These are phyloP conservation scores for Picocystis salinarum DNA, from an alignment of 139 green algal species.

Conservation along the genomic window DNA sequence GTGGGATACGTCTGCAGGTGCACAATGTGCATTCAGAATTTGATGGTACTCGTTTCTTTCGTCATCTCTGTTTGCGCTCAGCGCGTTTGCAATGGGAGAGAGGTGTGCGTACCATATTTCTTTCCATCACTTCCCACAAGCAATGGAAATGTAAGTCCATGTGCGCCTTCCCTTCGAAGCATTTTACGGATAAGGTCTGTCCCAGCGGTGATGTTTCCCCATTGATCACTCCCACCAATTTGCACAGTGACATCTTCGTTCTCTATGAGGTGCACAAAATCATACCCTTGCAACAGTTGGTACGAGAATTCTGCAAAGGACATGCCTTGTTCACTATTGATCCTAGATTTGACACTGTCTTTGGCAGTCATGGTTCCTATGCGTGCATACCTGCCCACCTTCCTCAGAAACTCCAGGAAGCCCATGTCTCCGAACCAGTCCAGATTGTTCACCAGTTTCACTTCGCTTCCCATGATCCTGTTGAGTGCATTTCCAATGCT, in stretches of 20 bases:
- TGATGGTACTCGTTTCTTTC: too few relatives aligned
- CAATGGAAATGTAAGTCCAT: constrained; percentile 12
- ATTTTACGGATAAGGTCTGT: constrained; percentile 68
- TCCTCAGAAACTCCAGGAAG: constrained; percentile 78
- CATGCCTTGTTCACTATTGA: constrained; percentile 70
- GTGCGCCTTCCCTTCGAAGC: constrained; percentile 16
- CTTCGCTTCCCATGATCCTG: constrained; percentile 16
- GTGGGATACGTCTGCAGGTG: too few relatives aligned
- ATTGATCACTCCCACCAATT: constrained; percentile 88
- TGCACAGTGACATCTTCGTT: constrained; percentile 54
- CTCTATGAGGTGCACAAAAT: constrained; percentile 82
- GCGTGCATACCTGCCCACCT: constrained; percentile 78
- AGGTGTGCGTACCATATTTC: constrained; percentile 3
- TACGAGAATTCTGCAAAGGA: constrained; percentile 87
- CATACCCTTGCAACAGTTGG: constrained; percentile 93
- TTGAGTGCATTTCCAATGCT: constrained; percentile 21
- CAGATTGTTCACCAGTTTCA: constrained; percentile 65
- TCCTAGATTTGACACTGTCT: constrained; percentile 73
- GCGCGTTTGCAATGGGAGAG: too few relatives aligned
- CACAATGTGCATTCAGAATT: too few relatives aligned
- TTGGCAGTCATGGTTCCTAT: constrained; percentile 88
- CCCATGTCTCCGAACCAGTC: constrained; percentile 62
- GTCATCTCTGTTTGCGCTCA: too few relatives aligned
- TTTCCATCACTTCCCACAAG: constrained; percentile 1
- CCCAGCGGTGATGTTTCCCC: constrained; percentile 91